A percentile compares a stretch with the other conserved stretches of the same genome.
Evolutionary conservation across 192 early-diverging fungal genomes (phyloP).

Genomic region (Phlyctochytrium planicorne): DNA sequence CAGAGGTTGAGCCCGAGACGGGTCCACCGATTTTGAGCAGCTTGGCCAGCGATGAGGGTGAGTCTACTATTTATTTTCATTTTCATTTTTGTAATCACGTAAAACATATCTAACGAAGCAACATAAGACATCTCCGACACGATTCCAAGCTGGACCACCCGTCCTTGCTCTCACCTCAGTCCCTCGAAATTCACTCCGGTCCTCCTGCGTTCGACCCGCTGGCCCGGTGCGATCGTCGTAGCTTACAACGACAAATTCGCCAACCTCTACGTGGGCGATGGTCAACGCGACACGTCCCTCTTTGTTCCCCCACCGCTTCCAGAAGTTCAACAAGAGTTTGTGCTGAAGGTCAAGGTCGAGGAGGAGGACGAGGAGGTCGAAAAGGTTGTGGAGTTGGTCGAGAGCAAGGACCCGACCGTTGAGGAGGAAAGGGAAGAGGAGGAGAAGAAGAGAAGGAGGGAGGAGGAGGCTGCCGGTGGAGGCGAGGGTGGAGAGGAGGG

Average conservation of each 20-base stretch:
- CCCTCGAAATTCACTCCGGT: slow-evolving; percentile 57
- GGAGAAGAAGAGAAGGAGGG: slow-evolving; percentile 47
- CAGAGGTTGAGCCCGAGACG: slow-evolving; percentile 47
- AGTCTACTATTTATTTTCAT: not conserved
- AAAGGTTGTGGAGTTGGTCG: slow-evolving; percentile 29
- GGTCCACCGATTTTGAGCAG: slow-evolving; percentile 48
- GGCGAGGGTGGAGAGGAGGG: slow-evolving; percentile 50
- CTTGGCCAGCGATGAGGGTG: slow-evolving; percentile 51
- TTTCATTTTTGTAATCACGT: not conserved
- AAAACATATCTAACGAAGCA: not conserved
- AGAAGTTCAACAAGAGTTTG: slow-evolving; percentile 51
- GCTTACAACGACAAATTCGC: slow-evolving; percentile 66
- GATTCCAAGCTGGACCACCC: slow-evolving; percentile 48
- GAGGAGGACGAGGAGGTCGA: slow-evolving; percentile 22
- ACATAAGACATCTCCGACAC: slow-evolving; percentile 28
- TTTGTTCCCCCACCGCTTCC: slow-evolving; percentile 45
- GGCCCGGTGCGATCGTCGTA: slow-evolving; percentile 56
- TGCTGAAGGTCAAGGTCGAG: slow-evolving; percentile 33
- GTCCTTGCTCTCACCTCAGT: slow-evolving; percentile 42
- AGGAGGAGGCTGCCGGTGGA: slow-evolving; percentile 45
- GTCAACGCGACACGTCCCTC: slow-evolving; percentile 37
- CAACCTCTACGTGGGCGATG: slow-evolving; percentile 63
- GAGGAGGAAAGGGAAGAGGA: slow-evolving; percentile 56
- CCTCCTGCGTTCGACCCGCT: slow-evolving; percentile 48
- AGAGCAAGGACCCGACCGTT: slow-evolving; percentile 61